phyloP scores from a whole-genome alignment of 192 early-diverging fungal species.

The Cladochytrium replicatum region DNA sequence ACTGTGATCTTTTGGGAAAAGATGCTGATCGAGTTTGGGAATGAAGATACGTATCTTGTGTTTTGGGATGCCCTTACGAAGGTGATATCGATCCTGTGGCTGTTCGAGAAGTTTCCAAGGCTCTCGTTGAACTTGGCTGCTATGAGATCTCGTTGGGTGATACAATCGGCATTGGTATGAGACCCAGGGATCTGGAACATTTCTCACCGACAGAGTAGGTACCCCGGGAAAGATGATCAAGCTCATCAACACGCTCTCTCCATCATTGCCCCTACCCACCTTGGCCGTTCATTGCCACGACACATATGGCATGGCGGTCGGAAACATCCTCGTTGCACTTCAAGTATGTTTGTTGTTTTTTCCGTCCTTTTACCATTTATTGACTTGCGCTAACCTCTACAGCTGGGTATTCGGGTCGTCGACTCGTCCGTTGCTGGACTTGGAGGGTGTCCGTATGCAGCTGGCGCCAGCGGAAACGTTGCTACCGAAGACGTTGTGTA shows the following conservation, averaged over 20 bases:
- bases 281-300: conserved; percentile 94
- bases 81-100: conserved; percentile 58
- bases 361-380: background rate
- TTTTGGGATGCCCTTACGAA: conserved; percentile 91
- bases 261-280: conserved; percentile 59
- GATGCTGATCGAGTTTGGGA: background rate
- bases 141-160: conserved; percentile 95
- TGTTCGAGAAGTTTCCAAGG: conserved; percentile 62
- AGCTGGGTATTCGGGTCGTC: conserved; percentile 81
- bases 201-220: conserved; percentile 4
- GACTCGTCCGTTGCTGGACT: conserved; percentile 89
- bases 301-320: conserved; percentile 93
- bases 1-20: background rate
- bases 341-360: conserved; percentile 25
- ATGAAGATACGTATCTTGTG: conserved; percentile 76
- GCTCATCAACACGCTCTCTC: conserved; percentile 60
- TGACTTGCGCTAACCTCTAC: background rate
- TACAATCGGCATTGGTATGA: conserved; percentile 82
- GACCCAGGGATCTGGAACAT: conserved; percentile 33
- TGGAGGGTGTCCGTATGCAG: conserved; percentile 93
- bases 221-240: conserved; percentile 43
- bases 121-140: conserved; percentile 80
- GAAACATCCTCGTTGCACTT: conserved; percentile 76
- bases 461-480: conserved; percentile 94
- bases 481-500: conserved; percentile 95